A percentile compares a stretch with the other conserved stretches of the same genome.
These are phyloP conservation scores for Daldinia caldariorum DNA, from an alignment of 495 filamentous ascomycete genomes.

Conservation along the genomic window DNA sequence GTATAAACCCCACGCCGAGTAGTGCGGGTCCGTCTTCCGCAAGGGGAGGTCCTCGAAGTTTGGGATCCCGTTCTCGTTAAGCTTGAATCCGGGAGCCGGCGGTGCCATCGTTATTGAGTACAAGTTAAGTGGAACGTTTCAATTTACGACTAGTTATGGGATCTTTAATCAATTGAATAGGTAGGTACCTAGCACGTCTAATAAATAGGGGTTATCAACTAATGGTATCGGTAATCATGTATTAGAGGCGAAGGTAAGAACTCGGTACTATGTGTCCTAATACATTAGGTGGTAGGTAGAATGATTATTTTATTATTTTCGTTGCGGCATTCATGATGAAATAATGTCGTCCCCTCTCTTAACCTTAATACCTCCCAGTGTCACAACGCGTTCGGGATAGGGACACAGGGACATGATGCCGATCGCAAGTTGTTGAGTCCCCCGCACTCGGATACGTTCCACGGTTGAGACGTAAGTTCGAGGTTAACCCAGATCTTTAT, in stretches of 20 bases:
- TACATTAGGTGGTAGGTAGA: too few relatives aligned
- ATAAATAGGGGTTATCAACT: too few relatives aligned
- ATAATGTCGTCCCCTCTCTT: conserved; percentile 15
- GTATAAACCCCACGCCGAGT: conserved; percentile 61
- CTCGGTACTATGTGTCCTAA: too few relatives aligned
- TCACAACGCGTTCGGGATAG: background rate
- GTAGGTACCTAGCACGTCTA: too few relatives aligned
- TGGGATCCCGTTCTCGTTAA: conserved; percentile 56
- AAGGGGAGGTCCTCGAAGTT: conserved; percentile 58
- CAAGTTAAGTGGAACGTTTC: background rate
- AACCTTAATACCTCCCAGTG: background rate
- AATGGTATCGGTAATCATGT: too few relatives aligned
- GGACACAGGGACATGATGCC: background rate
- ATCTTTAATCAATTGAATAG: too few relatives aligned
- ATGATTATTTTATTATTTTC: too few relatives aligned
- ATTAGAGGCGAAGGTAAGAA: too few relatives aligned
- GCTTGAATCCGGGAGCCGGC: conserved; percentile 45
- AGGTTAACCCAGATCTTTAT: conserved; percentile 10
- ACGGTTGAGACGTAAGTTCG: conserved; percentile 11
- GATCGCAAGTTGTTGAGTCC: conserved; percentile 3
- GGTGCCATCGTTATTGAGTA: conserved; percentile 38
- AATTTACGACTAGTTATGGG: background rate
- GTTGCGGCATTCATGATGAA: too few relatives aligned
- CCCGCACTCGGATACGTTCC: conserved; percentile 26
- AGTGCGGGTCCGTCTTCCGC: conserved; percentile 52